Evolutionary conservation across 2,329 filamentous ascomycete species (phyloP).

Genomic region (Botrytis squamosa): DNA sequence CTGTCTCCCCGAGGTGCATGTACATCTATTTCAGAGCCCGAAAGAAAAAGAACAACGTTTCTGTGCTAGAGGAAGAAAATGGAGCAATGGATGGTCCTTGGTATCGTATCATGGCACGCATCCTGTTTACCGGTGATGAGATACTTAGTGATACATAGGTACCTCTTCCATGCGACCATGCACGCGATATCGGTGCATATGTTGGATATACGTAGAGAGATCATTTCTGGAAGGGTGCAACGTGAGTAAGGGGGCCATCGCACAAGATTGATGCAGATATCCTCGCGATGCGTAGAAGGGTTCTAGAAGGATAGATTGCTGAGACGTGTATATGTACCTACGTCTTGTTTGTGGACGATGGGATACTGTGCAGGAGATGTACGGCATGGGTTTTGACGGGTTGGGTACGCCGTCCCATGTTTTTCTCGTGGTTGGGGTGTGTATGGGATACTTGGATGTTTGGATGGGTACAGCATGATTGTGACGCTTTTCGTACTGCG

Average conservation of each 20-base stretch:
- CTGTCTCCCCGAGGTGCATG: not conserved
- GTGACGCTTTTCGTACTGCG: conserved; percentile 11
- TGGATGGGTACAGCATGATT: not conserved
- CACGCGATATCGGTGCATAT: conserved; percentile 7
- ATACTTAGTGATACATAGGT: not conserved
- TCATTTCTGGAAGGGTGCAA: not conserved
- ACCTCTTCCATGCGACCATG: not conserved
- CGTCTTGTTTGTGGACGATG: not conserved
- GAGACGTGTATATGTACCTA: not conserved
- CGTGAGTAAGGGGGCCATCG: not conserved
- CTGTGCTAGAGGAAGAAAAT: not conserved
- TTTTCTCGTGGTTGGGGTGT: not conserved
- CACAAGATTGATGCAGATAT: conserved; percentile 14
- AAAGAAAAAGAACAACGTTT: not conserved
- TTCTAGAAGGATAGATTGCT: conserved; percentile 15
- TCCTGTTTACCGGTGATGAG: not conserved
- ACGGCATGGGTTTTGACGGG: conserved; percentile 8
- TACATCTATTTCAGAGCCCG: not conserved
- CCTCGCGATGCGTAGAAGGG: conserved; percentile 8
- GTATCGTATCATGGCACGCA: not conserved
- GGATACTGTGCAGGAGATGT: not conserved
- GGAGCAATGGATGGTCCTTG: not conserved
- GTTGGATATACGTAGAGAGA: not conserved
- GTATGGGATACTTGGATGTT: not conserved
- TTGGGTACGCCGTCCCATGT: conserved; percentile 13